Conservation (phyloP, 371 early-diverging fungal genomes). For the Lichtheimia ramosa region DNA sequence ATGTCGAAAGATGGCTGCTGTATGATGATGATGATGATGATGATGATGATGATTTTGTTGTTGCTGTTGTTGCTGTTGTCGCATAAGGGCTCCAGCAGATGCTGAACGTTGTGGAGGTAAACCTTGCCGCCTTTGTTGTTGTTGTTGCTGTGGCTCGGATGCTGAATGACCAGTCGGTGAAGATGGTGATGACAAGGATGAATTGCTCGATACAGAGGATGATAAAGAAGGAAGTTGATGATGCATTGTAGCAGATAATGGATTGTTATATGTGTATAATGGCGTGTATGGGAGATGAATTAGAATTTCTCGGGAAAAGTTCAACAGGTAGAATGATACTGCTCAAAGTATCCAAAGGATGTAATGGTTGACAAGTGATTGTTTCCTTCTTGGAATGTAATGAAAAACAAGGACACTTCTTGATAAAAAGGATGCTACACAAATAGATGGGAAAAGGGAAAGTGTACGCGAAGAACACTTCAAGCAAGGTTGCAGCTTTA, state of each 20-base stretch:
- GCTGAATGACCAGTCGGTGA: not conserved
- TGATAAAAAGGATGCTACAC: no score
- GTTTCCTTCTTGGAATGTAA: no score
- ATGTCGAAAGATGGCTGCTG: conserved; percentile 2
- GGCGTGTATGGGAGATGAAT: no score
- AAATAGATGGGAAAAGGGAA: no score
- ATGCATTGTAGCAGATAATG: not conserved
- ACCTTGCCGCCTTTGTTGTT: not conserved
- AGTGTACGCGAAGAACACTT: no score
- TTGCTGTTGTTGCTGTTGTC: conserved; percentile 18
- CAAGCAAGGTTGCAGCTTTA: no score
- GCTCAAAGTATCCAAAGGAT: no score
- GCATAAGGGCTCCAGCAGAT: conserved; percentile 17
- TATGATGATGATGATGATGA: not conserved
- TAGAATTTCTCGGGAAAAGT: no score
- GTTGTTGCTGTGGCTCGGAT: conserved; percentile 2
- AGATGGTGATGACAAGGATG: conserved; percentile 6
- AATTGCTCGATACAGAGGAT: conserved; percentile 21
- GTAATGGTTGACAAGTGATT: no score
- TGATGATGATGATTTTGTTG: not conserved
- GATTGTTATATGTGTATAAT: no score
- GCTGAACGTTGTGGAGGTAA: conserved; percentile 18
- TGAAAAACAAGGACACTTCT: no score
- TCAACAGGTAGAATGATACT: no score
- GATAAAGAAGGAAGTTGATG: conserved; percentile 18